Conservation (phyloP, 2,329 filamentous ascomycete species). For the Stenocarpella maydis region DNA sequence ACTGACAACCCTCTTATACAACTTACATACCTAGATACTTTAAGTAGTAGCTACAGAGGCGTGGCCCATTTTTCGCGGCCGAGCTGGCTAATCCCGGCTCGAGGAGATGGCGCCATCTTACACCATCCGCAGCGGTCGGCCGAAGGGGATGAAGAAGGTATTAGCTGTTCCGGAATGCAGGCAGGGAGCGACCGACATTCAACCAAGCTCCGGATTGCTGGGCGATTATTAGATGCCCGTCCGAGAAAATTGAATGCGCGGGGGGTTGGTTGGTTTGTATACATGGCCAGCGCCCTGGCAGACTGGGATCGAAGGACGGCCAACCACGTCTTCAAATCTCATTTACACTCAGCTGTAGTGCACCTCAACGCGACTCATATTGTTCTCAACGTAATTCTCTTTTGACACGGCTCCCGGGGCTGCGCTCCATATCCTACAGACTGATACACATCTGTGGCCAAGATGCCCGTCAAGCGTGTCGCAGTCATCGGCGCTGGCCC, state of each 20-base stretch:
- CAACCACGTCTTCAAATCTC: background rate
- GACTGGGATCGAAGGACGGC: background rate
- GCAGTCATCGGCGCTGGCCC: slow-evolving; percentile 67
- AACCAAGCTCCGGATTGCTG: background rate
- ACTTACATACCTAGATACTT: too few species aligned
- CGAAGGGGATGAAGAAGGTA: slow-evolving; percentile 8
- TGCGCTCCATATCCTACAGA: background rate
- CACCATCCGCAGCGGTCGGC: slow-evolving; percentile 22
- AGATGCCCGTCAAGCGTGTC: slow-evolving; percentile 44
- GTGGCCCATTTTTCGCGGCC: slow-evolving; percentile 4
- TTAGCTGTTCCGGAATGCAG: background rate
- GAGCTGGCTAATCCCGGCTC: slow-evolving; percentile 19
- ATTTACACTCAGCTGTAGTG: background rate
- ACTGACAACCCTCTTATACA: slow-evolving; percentile 6
- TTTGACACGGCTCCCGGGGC: too few species aligned
- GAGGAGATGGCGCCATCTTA: slow-evolving; percentile 25
- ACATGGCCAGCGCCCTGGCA: background rate
- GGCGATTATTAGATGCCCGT: background rate
- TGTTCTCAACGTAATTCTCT: background rate
- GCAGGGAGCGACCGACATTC: too few species aligned
- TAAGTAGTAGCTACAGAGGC: background rate
- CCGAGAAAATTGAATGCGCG: too few species aligned
- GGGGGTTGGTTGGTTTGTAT: background rate
- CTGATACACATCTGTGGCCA: background rate
- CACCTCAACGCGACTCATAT: background rate